Evolutionary conservation across 768 basidiomycete species (phyloP), one percentile per base, ranked within the genome.

Genomic region (Boletellus ananiceps): DNA sequence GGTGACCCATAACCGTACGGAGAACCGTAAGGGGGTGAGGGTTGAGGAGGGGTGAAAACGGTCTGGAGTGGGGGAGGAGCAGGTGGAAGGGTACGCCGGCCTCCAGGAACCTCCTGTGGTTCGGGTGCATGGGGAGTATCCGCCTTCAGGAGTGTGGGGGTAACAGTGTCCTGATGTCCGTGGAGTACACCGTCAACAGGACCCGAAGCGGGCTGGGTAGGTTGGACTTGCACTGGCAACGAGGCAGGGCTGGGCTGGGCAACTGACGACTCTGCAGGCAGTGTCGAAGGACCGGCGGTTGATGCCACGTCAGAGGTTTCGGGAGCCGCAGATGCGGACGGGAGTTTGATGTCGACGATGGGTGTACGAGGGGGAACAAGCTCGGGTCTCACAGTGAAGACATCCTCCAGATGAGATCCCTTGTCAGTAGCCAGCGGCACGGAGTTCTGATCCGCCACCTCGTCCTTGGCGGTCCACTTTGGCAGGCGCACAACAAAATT

Each of bases 21-120:
- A 8, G 88, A 82, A n/a, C 77, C 75, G 53, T 80, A 88, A 1
- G 76, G 74, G 11, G 86, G 81, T 1, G 86, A 80, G 2, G 71
- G 61, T 33, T 69, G 70, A 14, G 67, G 64, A 54, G 62, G 64
- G 4, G 71, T 67, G 47, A 77, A 76, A 14, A 67, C 65, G 4
- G 75, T 73, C 54, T 76, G 75, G 8, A 78, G 55, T 21, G 75
- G 72, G 23, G 71, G 74, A 1, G 74, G 70, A 7, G 52, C 66
- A 8, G 75, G 68, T 36, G 72, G 72, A 38, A 65, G 60, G 36
- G 64, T 63, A 33, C 66, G 66, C 31, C 62, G 62, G 6, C 47
- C 43, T 0, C 41, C 50, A 51, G 62, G 36, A 39, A 50, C 42
- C 1, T 67, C 67, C 31, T 55, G 59, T 8, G 55, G 32, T 8